These are phyloP conservation scores for Orbilia javanica DNA, from an alignment of 2,329 filamentous ascomycete species.

Conservation along the genomic window DNA sequence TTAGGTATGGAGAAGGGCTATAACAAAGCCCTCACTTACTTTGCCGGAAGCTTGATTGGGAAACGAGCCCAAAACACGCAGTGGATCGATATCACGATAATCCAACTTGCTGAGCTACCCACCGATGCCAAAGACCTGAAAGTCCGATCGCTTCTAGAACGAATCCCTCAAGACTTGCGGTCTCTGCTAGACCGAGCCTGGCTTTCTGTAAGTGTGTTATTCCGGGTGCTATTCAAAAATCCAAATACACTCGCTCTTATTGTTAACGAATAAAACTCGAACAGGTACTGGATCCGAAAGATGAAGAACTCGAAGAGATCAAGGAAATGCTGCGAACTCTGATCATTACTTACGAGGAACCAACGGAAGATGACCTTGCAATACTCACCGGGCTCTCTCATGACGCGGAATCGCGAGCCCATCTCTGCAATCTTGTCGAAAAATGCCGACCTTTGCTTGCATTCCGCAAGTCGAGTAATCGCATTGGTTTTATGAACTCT, in stretches of 20 bases:
- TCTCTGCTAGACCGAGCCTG: constrained; percentile 65
- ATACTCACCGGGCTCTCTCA: constrained; percentile 65
- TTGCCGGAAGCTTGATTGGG: constrained; percentile 66
- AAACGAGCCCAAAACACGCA: constrained; percentile 67
- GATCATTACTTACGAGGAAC: constrained; percentile 66
- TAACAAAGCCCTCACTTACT: constrained; percentile 67
- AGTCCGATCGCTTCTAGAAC: constrained; percentile 66
- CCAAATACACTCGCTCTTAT: background rate
- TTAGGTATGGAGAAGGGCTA: constrained; percentile 65
- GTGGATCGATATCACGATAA: constrained; percentile 67
- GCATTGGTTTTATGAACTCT: constrained; percentile 63
- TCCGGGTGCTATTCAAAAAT: background rate
- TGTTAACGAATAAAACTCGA: background rate
- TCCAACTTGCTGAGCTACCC: constrained; percentile 66
- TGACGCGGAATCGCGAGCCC: constrained; percentile 63
- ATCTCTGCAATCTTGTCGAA: constrained; percentile 64
- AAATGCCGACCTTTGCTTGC: constrained; percentile 65
- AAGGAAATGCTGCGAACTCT: constrained; percentile 67
- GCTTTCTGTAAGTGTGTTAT: constrained; percentile 57
- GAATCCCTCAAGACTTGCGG: constrained; percentile 65
- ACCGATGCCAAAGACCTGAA: constrained; percentile 65
- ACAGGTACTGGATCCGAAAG: constrained; percentile 64
- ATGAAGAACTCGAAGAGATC: constrained; percentile 64
- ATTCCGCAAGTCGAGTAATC: constrained; percentile 60
- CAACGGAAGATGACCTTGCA: constrained; percentile 65